phyloP scores from a whole-genome alignment of 192 early-diverging fungal genomes.

The Chytriomyces sp. region DNA sequence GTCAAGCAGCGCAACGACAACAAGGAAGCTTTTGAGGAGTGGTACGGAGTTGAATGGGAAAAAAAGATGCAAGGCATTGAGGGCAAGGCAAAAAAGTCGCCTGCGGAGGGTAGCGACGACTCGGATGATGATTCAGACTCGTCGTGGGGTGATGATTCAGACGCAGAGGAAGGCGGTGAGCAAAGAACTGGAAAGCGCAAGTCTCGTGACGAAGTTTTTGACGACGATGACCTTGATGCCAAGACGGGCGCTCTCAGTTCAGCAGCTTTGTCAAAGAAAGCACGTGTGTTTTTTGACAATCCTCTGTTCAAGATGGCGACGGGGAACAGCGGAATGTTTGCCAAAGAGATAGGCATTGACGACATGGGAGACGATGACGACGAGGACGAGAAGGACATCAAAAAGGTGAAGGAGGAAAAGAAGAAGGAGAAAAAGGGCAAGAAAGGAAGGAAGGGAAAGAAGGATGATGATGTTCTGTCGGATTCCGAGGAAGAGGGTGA shows the following conservation, averaged over 20 bases:
- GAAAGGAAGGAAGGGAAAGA: neutral
- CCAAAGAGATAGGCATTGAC: slow-evolving; percentile 34
- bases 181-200: slow-evolving; percentile 43
- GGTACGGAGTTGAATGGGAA: slow-evolving; percentile 60
- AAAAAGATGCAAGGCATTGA: slow-evolving; percentile 42
- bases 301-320: slow-evolving; percentile 80
- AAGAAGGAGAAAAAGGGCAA: slow-evolving; percentile 26
- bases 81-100: slow-evolving; percentile 43
- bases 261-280: slow-evolving; percentile 70
- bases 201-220: slow-evolving; percentile 48
- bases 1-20: slow-evolving; percentile 68
- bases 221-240: slow-evolving; percentile 56
- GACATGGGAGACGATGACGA: slow-evolving; percentile 43
- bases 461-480: neutral
- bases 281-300: slow-evolving; percentile 96
- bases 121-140: slow-evolving; percentile 7
- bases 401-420: slow-evolving; percentile 8
- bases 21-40: slow-evolving; percentile 58
- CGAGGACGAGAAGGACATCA: slow-evolving; percentile 26
- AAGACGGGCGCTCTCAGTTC: slow-evolving; percentile 44
- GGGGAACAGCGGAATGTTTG: slow-evolving; percentile 31
- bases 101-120: slow-evolving; percentile 36
- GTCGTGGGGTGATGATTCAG: slow-evolving; percentile 4
- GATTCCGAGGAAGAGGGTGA: slow-evolving; percentile 55
- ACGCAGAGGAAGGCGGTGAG: slow-evolving; percentile 39